Evolutionary conservation across 768 basidiomycete genomes (phyloP).

Genomic region (Tricholoma flavovirens): DNA sequence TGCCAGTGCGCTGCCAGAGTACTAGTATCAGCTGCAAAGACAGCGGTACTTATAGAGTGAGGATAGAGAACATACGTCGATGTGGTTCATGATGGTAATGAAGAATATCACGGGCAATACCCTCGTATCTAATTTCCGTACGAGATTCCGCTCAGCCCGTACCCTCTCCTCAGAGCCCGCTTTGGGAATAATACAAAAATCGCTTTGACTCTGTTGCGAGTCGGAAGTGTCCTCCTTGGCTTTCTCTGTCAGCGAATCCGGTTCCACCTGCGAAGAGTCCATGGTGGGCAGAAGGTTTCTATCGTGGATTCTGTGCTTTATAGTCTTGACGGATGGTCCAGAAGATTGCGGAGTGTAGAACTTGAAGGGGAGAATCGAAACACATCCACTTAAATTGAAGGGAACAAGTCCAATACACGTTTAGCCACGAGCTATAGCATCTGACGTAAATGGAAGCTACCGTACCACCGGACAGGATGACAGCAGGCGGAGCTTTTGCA

Average conservation of each 20-base stretch:
- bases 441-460: no score
- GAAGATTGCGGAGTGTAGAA: background rate
- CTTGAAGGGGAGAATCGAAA: no score
- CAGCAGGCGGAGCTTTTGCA: no score
- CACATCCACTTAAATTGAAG: no score
- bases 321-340: background rate
- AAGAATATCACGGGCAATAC: constrained; percentile 52
- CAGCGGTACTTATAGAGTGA: background rate
- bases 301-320: background rate
- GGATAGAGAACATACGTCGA: constrained; percentile 40
- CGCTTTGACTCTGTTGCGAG: constrained; percentile 1
- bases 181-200: constrained; percentile 10
- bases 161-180: constrained; percentile 26
- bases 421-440: no score
- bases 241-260: constrained; percentile 5
- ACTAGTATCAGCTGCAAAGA: background rate
- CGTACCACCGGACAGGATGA: no score
- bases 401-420: no score
- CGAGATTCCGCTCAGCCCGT: constrained; percentile 37
- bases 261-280: background rate
- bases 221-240: constrained; percentile 14
- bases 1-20: constrained; percentile 35
- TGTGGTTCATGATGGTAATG: constrained; percentile 64
- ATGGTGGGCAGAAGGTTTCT: background rate
- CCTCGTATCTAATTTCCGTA: constrained; percentile 50